Evolutionary conservation across 164 flowering plant species (phyloP), one percentile per base, ranked within the genome.

Genomic region (Vitis cinerea): DNA sequence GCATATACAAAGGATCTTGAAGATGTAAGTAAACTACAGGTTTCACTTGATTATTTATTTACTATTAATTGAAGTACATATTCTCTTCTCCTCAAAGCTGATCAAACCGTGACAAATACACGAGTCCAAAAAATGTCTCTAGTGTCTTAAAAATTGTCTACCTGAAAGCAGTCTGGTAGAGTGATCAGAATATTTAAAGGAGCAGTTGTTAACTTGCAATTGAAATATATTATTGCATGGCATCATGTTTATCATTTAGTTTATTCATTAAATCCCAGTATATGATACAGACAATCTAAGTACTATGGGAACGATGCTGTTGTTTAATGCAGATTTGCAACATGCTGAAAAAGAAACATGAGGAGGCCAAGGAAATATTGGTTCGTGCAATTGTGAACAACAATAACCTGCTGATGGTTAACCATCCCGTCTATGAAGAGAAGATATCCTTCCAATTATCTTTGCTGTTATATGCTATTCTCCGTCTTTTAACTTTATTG

Each of bases 271-370:
- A 6, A 37, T 37, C 7, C 44, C 44, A 37, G 44, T 37, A 37
- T 37, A 37, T 3, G 44, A 37, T 37, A 37, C 44, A 37, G 44
- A 6, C 44, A 3, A 37, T 37, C 44, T 2, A 37, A 37, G 44
- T 37, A n/a, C 16, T 55, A 19, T 19, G 12, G 12, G 47, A 47
- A 27, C 48, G n/a, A 54, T 70, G 67, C 50, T 70, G 55, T 19
- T 65, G 10, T 66, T 27, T 49, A n/a, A 37, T 78, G 81, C 92
- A 95, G 99, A 83, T 91, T 1, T 85, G 90, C 83, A 87, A 80
- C 77, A 86, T 87, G 87, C 84, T 95, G 75, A 93, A 78, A 69
- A 95, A 91, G 92, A 93, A 90, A 74, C 89, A 90, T 10, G 98
- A 91, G 30, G 99, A 93, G 81, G 97, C 97, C 5, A 91, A 90